phyloP scores from a whole-genome alignment of 176 grass and related monocot species.

The Phragmites australis region DNA sequence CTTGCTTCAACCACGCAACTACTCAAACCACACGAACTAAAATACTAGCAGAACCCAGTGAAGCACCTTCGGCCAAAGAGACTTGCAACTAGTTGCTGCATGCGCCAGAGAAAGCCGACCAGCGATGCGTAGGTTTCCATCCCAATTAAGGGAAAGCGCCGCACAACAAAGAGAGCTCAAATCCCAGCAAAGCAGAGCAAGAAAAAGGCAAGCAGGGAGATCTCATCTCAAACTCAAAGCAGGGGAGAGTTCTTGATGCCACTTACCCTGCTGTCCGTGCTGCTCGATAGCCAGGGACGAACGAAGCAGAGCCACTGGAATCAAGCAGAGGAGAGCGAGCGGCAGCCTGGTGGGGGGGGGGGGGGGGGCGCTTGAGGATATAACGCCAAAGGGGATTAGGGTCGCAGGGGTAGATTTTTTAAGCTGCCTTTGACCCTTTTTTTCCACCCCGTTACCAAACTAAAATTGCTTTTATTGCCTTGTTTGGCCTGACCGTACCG shows the following conservation, averaged over 20 bases:
- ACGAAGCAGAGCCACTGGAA: conserved; percentile 27
- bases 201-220: conserved; percentile 22
- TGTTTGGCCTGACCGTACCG: conserved; percentile 22
- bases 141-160: conserved; percentile 30
- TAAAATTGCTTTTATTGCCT: conserved; percentile 34
- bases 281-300: neutral
- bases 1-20: conserved; percentile 1
- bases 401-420: conserved; percentile 30
- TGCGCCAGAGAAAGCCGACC: neutral
- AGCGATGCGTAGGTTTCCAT: conserved; percentile 33
- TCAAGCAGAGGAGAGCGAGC: conserved; percentile 7
- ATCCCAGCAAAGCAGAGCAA: conserved; percentile 25
- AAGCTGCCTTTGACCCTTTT: neutral
- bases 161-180: conserved; percentile 25
- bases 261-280: conserved; percentile 24
- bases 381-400: conserved; percentile 38
- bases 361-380: conserved; percentile 54
- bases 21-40: neutral
- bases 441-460: conserved; percentile 38
- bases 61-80: neutral
- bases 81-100: neutral
- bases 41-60: neutral
- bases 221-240: conserved; percentile 7
- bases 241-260: neutral
- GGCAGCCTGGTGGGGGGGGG: neutral